Evolutionary conservation across 768 basidiomycete genomes (phyloP).

Genomic region (Royoungia palumana): DNA sequence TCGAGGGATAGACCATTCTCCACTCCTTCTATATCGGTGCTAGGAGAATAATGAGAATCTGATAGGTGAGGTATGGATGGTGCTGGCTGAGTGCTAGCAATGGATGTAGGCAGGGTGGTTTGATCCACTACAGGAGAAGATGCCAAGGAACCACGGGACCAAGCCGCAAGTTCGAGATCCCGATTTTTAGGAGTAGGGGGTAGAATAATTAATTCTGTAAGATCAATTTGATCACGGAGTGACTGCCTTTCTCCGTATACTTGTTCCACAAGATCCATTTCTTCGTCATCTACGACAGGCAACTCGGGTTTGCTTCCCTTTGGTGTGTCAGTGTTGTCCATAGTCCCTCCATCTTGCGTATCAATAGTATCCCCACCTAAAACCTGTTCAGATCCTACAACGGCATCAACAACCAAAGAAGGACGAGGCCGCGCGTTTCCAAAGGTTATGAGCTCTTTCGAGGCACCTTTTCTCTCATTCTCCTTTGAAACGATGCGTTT

Average conservation of each 20-base stretch:
- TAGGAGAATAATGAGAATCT: conserved; percentile 6
- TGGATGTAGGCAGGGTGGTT: conserved; percentile 22
- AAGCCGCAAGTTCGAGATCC: conserved; percentile 81
- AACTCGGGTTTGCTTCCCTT: conserved; percentile 19
- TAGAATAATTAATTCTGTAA: conserved; percentile 81
- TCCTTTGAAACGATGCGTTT: conserved; percentile 73
- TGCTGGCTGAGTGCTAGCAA: conserved; percentile 7
- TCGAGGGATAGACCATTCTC: conserved; percentile 69
- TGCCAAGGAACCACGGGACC: conserved; percentile 59
- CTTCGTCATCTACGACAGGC: conserved; percentile 58
- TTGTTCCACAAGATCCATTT: conserved; percentile 97
- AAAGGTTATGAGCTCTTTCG: conserved; percentile 53
- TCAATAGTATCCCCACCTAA: conserved; percentile 30
- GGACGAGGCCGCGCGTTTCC: conserved; percentile 20
- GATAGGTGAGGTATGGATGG: neutral
- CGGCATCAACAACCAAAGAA: conserved; percentile 18
- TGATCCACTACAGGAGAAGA: conserved; percentile 45
- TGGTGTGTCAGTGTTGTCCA: conserved; percentile 16
- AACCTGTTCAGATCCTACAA: conserved; percentile 31
- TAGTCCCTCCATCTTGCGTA: conserved; percentile 15
- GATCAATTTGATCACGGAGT: conserved; percentile 68
- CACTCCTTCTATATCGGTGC: neutral
- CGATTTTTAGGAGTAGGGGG: conserved; percentile 84
- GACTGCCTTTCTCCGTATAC: conserved; percentile 80
- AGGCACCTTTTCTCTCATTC: conserved; percentile 53